phyloP scores from a whole-genome alignment of 2,329 filamentous ascomycete genomes.

The Cordyceps farinosa region DNA sequence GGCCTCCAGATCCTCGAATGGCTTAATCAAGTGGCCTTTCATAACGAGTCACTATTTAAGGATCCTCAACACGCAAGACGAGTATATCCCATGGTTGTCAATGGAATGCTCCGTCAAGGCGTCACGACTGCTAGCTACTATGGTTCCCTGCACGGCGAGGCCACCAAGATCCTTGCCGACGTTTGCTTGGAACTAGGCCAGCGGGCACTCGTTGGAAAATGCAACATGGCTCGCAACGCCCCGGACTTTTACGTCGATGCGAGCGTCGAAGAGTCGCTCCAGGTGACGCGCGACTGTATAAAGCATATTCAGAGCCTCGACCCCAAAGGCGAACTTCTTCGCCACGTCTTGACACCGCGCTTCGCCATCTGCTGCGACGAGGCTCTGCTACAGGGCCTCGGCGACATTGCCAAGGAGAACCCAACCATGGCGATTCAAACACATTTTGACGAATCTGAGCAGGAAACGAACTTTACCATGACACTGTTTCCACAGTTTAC shows the following conservation, averaged over 20 bases:
- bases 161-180: slow-evolving; percentile 55
- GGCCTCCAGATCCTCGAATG: slow-evolving; percentile 57
- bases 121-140: slow-evolving; percentile 62
- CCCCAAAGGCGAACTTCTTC: slow-evolving; percentile 40
- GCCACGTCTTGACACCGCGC: slow-evolving; percentile 53
- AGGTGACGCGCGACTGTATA: slow-evolving; percentile 48
- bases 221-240: slow-evolving; percentile 57
- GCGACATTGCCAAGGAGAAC: slow-evolving; percentile 47
- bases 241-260: slow-evolving; percentile 52
- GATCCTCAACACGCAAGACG: slow-evolving; percentile 50
- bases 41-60: slow-evolving; percentile 57
- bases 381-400: slow-evolving; percentile 52
- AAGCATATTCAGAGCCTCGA: slow-evolving; percentile 44
- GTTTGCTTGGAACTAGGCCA: slow-evolving; percentile 51
- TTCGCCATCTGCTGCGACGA: slow-evolving; percentile 60
- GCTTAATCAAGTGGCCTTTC: slow-evolving; percentile 62
- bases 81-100: slow-evolving; percentile 51
- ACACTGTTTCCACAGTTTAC: slow-evolving; percentile 53
- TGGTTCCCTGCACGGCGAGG: slow-evolving; percentile 51
- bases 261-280: slow-evolving; percentile 43
- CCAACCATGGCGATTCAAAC: slow-evolving; percentile 57
- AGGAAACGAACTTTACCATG: slow-evolving; percentile 55
- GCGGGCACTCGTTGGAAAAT: slow-evolving; percentile 59
- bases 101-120: slow-evolving; percentile 58
- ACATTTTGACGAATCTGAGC: slow-evolving; percentile 62